phyloP scores from a whole-genome alignment of 371 early-diverging fungal species.

The Zopfochytrium polystomum region DNA sequence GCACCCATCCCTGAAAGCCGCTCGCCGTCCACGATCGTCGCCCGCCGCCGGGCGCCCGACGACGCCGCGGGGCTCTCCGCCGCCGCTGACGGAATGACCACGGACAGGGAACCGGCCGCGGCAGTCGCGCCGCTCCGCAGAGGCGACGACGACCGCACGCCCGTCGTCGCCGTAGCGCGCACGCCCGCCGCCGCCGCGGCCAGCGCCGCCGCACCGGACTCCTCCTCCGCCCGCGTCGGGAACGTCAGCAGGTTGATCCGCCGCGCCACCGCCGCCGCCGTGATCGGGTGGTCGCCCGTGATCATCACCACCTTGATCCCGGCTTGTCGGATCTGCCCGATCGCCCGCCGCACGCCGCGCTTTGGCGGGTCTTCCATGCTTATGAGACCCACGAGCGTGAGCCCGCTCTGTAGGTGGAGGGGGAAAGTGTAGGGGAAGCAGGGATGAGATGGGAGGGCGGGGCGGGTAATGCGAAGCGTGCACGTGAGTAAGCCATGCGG shows the following conservation, averaged over 20 bases:
- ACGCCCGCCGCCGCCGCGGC: no score
- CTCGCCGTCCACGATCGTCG: constrained; percentile 44
- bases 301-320: constrained; percentile 56
- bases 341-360: constrained; percentile 43
- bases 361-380: constrained; percentile 55
- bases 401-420: constrained; percentile 30
- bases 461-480: no score
- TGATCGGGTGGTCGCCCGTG: constrained; percentile 55
- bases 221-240: constrained; percentile 9
- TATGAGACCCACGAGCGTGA: constrained; percentile 47
- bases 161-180: neutral
- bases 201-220: no score
- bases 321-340: constrained; percentile 43
- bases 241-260: constrained; percentile 21
- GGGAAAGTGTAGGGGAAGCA: no score
- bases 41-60: no score
- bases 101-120: no score
- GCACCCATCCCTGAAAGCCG: constrained; percentile 33
- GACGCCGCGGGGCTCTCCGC: no score
- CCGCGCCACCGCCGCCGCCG: constrained; percentile 47
- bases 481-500: no score
- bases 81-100: constrained; percentile 19
- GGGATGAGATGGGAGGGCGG: no score
- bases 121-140: no score
- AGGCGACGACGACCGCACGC: no score